Conservation (phyloP, 345 rosid species). For the Microcos paniculata region DNA sequence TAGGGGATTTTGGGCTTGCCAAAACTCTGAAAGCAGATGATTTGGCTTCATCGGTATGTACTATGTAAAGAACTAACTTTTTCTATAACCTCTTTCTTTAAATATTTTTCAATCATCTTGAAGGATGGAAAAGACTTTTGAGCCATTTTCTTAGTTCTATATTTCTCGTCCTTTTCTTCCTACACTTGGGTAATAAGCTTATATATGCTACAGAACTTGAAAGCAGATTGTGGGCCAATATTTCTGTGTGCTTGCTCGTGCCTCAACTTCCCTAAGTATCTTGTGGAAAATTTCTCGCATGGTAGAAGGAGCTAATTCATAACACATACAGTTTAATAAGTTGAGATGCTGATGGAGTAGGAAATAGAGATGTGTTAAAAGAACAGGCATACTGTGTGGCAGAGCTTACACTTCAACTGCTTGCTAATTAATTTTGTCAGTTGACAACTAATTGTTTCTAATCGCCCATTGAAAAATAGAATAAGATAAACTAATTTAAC, state of each 20-base stretch:
- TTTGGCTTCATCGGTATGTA: slow-evolving; percentile 90
- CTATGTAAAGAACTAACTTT: slow-evolving; percentile 4
- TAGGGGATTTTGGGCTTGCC: slow-evolving; percentile 98
- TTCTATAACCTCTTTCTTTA: background rate
- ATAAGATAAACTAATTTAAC: background rate
- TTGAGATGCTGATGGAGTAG: slow-evolving; percentile 1
- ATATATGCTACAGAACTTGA: background rate
- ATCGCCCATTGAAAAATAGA: background rate
- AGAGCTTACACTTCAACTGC: background rate
- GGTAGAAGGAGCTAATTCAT: background rate
- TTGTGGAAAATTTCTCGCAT: too few species aligned
- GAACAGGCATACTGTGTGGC: background rate
- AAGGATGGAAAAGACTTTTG: background rate
- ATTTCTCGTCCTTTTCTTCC: background rate
- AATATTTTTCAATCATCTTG: background rate
- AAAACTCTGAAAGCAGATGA: slow-evolving; percentile 94
- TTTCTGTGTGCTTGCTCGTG: background rate
- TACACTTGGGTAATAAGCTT: background rate
- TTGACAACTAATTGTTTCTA: background rate
- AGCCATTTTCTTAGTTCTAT: background rate
- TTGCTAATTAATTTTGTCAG: background rate
- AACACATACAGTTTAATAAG: background rate
- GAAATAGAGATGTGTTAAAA: background rate
- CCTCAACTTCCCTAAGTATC: background rate
- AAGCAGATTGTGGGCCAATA: background rate